Base-by-base conservation (phyloP, 1,284 basidiomycete genomes). In the Fomitopsis palustris region DNA sequence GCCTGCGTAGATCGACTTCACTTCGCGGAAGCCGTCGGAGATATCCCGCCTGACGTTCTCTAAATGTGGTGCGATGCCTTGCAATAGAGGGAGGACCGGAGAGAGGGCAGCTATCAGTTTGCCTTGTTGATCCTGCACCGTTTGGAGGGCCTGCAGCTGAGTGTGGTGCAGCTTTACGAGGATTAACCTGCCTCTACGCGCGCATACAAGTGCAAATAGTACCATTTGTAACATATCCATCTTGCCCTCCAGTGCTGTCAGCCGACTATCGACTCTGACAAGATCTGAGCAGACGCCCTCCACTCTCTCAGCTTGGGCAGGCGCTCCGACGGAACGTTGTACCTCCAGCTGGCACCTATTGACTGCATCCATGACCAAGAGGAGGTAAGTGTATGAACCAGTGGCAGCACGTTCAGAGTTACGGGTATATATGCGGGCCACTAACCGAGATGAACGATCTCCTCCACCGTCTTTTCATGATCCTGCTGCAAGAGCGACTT, bases 301-400 rank as follows among this genome's bases (percentile, higher is more conserved):
- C 6, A 85, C 64, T 10, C 74, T 65, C 0, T 71, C 58, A 2
- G 73, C 74, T 68, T 89, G 86, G 0, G 81, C 79, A 2, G 87
- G 86, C 6, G 65, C 67, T 2, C 86, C 85, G 3, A 88, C 62
- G 39, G 79, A 72, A 43, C 78, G 80, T 63, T 85, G 82, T n/a
- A 89, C 69, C 64, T 82, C 80, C 3, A 72, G 76, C 67, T 88
- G 87, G 60, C 78, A 81, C 61, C 86, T 77, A 61, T 85, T 86
- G 8, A 83, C 87, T 80, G 69, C 1, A 31, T 10, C 47, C 31
- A 43, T 43, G 14, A 37, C 12, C 4, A n/a, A 4, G 33, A 47
- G 33, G 29, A 10, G 17, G 3, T 14, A 37, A 37, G 16, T 14
- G 35, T 14, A 37, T 14, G 8, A 9, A 8, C 37, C n/a, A n/a